Base-by-base conservation (phyloP, 2,329 filamentous ascomycete genomes). In the Talaromyces marneffei region DNA sequence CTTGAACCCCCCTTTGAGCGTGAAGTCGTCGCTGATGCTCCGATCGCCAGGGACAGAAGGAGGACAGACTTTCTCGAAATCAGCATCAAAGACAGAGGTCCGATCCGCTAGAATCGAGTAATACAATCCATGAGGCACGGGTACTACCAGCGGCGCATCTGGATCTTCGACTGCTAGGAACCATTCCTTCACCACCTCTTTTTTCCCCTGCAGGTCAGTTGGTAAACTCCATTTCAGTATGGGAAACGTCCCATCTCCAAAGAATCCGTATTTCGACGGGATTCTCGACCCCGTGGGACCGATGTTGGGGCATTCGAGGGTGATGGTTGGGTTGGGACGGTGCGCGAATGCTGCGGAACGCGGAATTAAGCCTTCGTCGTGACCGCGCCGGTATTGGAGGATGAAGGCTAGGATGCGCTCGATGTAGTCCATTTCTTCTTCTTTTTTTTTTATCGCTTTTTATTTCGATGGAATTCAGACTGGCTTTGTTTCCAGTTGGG, bases 1-100 rank as follows among this genome's bases (percentile, higher is more conserved):
- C 59, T 75, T 71, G 62, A 83, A 84, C 0, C 80, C 80, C 0
- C 79, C 78, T 33, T 66, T 65, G 2, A 73, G 64, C 40, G 48
- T 42, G 20, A 64, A 63, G 23, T 61, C 40, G 44, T 25, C 72
- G 70, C 18, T 66, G 66, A 12, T 18, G n/a, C 23, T 16, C 44
- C 52, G 10, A 25, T 25, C n/a, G 5, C 52, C 31, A 6, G 52
- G 23, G 23, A 42, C 9, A 8, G 18, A 18, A 20, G 18, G 40
- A 20, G 2, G n/a, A 23, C 10, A 4, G 2, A 3, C 1, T 35
- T 35, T 52, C 42, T 70, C 66, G 31, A 83, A 76, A 62, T 82
- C 79, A 0, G 65, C 64, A 2, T 70, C 63, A 3, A 66, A 66
- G 12, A 80, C 63, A 0, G 69, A 69, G 1, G 71, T 77, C 35